phyloP scores from a whole-genome alignment of 495 filamentous ascomycete genomes.

The Daldinia loculata region DNA sequence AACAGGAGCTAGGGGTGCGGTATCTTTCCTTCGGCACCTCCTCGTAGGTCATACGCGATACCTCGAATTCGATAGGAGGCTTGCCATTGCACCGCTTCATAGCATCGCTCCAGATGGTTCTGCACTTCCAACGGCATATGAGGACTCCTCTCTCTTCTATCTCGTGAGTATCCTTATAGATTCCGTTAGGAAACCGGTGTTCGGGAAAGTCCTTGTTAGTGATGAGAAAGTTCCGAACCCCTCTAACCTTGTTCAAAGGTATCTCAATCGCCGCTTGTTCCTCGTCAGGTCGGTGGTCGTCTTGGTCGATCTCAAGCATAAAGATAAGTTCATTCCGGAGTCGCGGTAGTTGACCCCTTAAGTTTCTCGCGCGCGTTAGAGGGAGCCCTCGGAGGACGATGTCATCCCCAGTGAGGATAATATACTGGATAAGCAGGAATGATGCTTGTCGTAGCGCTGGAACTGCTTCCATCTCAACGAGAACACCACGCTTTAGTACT shows the following conservation, averaged over 20 bases:
- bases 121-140: slow-evolving; percentile 51
- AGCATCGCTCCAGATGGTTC: slow-evolving; percentile 35
- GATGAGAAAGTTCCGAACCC: slow-evolving; percentile 53
- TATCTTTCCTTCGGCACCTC: slow-evolving; percentile 42
- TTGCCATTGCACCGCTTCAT: slow-evolving; percentile 25
- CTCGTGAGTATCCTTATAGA: slow-evolving; percentile 26
- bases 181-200: slow-evolving; percentile 43
- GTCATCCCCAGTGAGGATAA: slow-evolving; percentile 44
- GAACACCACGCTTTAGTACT: slow-evolving; percentile 40
- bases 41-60: slow-evolving; percentile 38
- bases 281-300: slow-evolving; percentile 49
- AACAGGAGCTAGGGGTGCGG: slow-evolving; percentile 17
- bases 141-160: slow-evolving; percentile 47
- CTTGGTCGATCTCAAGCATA: slow-evolving; percentile 56
- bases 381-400: slow-evolving; percentile 53
- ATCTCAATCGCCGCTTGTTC: slow-evolving; percentile 59
- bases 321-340: slow-evolving; percentile 65
- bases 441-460: slow-evolving; percentile 34
- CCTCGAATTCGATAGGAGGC: slow-evolving; percentile 46
- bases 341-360: slow-evolving; percentile 52
- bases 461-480: slow-evolving; percentile 48
- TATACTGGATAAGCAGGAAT: slow-evolving; percentile 54
- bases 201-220: slow-evolving; percentile 63
- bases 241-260: slow-evolving; percentile 45
- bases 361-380: slow-evolving; percentile 48